phyloP scores from a whole-genome alignment of 164 flowering plant species.

The Berberis vulgaris region DNA sequence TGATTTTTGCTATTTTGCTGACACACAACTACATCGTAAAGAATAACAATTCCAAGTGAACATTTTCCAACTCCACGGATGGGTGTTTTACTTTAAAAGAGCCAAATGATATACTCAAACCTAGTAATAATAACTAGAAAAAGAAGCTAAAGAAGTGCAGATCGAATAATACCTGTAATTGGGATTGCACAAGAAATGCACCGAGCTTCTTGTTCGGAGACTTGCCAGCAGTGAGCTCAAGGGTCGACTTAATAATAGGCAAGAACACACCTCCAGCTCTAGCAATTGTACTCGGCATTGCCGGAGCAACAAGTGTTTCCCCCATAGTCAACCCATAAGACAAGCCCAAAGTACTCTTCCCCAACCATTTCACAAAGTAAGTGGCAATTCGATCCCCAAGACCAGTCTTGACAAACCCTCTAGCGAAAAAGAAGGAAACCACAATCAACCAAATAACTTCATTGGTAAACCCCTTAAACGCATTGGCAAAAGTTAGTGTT shows the following conservation, averaged over 20 bases:
- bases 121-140: too few species aligned
- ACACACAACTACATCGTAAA: too few species aligned
- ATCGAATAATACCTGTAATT: background rate
- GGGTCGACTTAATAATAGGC: background rate
- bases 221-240: background rate
- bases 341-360: background rate
- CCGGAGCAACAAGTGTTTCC: background rate
- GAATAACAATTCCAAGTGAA: too few species aligned
- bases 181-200: background rate
- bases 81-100: too few species aligned
- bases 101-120: too few species aligned
- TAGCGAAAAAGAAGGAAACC: background rate
- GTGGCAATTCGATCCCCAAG: background rate
- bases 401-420: background rate
- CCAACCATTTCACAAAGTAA: background rate
- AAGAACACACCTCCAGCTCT: constrained; percentile 1
- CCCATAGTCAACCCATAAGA: background rate
- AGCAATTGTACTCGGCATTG: background rate
- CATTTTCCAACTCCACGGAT: too few species aligned
- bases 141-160: too few species aligned
- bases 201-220: background rate
- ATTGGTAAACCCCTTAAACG: background rate
- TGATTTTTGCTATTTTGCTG: too few species aligned
- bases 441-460: background rate
- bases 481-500: background rate